phyloP scores from a whole-genome alignment of 805 yeast genomes.

The Yamadazyma olivae region DNA sequence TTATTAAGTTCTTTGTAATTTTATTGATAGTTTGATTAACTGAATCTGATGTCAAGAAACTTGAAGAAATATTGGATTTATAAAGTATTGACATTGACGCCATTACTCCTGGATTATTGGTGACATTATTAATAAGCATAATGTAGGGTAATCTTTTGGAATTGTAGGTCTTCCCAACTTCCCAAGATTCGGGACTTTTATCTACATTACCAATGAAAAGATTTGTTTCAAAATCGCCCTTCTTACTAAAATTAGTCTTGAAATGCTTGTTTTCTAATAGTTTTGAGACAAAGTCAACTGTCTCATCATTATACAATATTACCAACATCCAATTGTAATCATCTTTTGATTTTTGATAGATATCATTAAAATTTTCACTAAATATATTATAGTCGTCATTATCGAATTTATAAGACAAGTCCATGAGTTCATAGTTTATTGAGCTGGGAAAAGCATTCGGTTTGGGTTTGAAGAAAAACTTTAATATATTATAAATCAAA shows the following conservation, averaged over 20 bases:
- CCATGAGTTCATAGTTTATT: slow-evolving; percentile 26
- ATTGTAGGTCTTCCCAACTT: slow-evolving; percentile 31
- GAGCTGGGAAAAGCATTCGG: slow-evolving; percentile 18
- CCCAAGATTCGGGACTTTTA: slow-evolving; percentile 34
- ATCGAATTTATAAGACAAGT: slow-evolving; percentile 12
- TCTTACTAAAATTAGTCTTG: slow-evolving; percentile 21
- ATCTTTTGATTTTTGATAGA: slow-evolving; percentile 24
- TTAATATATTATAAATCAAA: slow-evolving; percentile 6
- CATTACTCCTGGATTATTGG: slow-evolving; percentile 33
- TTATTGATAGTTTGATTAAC: slow-evolving; percentile 19
- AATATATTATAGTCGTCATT: not conserved
- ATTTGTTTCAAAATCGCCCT: slow-evolving; percentile 25
- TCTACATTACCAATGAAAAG: slow-evolving; percentile 31
- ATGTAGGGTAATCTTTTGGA: slow-evolving; percentile 35
- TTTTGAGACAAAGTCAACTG: slow-evolving; percentile 15
- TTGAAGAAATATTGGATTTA: slow-evolving; percentile 26
- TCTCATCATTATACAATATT: slow-evolving; percentile 27
- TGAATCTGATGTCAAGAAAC: slow-evolving; percentile 10
- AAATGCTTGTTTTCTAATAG: slow-evolving; percentile 17
- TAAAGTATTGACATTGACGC: slow-evolving; percentile 37
- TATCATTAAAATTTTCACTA: slow-evolving; percentile 18
- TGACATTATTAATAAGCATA: slow-evolving; percentile 32
- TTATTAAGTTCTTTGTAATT: slow-evolving; percentile 20
- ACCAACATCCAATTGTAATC: slow-evolving; percentile 33
- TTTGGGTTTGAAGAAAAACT: slow-evolving; percentile 7